These are phyloP conservation scores for Apodospora peruviana DNA, from an alignment of 495 filamentous ascomycete genomes.

Conservation along the genomic window DNA sequence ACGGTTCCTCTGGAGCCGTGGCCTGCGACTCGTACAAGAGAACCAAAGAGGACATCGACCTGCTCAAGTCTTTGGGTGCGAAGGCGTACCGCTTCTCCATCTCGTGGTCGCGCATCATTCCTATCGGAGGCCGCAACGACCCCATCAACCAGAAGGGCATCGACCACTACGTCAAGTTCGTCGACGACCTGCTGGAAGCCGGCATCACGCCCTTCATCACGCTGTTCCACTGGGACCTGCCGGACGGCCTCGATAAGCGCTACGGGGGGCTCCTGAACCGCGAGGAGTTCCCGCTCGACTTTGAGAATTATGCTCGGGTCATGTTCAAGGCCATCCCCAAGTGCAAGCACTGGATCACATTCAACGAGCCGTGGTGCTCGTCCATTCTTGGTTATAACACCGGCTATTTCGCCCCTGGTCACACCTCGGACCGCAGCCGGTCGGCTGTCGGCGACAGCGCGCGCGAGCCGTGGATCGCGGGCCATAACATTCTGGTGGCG, in stretches of 20 bases:
- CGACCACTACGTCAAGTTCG: constrained; percentile 56
- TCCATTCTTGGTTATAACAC: constrained; percentile 56
- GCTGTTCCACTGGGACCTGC: constrained; percentile 61
- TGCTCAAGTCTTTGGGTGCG: constrained; percentile 60
- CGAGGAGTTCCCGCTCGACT: constrained; percentile 55
- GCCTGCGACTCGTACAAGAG: constrained; percentile 75
- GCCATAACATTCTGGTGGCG: constrained; percentile 55
- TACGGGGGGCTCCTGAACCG: constrained; percentile 57
- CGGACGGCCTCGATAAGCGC: constrained; percentile 53
- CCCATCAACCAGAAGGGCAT: constrained; percentile 56
- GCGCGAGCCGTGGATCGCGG: constrained; percentile 55
- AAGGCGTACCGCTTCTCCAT: constrained; percentile 70
- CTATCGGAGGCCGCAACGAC: constrained; percentile 56
- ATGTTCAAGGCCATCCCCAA: constrained; percentile 53
- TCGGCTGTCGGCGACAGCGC: constrained; percentile 50
- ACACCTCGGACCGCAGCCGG: constrained; percentile 52
- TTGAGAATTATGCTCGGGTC: constrained; percentile 53
- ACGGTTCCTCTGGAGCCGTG: constrained; percentile 60
- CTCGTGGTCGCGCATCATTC: constrained; percentile 70
- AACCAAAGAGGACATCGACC: constrained; percentile 65
- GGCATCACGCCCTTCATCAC: constrained; percentile 58
- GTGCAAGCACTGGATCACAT: constrained; percentile 62
- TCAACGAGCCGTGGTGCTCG: constrained; percentile 61
- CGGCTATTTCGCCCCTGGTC: constrained; percentile 55
- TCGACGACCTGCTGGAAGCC: constrained; percentile 53